Conservation (phyloP, 192 early-diverging fungal genomes). For the Coemansia sp. region DNA sequence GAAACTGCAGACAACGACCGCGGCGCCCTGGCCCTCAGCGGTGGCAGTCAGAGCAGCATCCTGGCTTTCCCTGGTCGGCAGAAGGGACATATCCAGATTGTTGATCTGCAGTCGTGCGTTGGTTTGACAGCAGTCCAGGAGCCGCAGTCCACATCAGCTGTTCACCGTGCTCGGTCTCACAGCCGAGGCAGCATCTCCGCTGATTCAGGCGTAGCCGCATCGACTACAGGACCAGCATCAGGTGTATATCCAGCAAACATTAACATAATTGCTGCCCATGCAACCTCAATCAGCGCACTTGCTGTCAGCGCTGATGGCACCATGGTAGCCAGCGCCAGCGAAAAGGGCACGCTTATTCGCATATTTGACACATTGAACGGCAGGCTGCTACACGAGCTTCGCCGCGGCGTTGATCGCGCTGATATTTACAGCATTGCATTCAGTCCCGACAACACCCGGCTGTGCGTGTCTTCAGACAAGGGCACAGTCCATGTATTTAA, state of each 20-base stretch:
- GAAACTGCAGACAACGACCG: slow-evolving; percentile 79
- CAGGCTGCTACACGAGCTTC: slow-evolving; percentile 76
- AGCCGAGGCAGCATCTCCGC: slow-evolving; percentile 45
- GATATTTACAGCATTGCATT: slow-evolving; percentile 92
- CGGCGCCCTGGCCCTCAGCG: slow-evolving; percentile 69
- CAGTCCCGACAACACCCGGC: slow-evolving; percentile 67
- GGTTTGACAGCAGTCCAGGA: slow-evolving; percentile 19
- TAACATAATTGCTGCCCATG: slow-evolving; percentile 81
- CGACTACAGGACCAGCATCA: slow-evolving; percentile 26
- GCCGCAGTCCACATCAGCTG: neutral
- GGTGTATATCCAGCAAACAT: slow-evolving; percentile 60
- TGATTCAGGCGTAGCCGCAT: slow-evolving; percentile 26
- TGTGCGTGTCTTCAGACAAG: slow-evolving; percentile 88
- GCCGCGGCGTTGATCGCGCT: slow-evolving; percentile 84
- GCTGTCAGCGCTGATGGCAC: slow-evolving; percentile 74
- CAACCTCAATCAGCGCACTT: slow-evolving; percentile 71
- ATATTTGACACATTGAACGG: slow-evolving; percentile 79
- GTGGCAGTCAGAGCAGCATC: slow-evolving; percentile 64
- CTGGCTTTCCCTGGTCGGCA: slow-evolving; percentile 82
- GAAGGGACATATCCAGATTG: slow-evolving; percentile 82
- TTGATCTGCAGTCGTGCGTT: slow-evolving; percentile 67
- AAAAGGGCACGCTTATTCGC: slow-evolving; percentile 89
- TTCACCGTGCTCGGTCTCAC: slow-evolving; percentile 33
- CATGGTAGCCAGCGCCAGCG: slow-evolving; percentile 81
- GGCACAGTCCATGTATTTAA: slow-evolving; percentile 94